Evolutionary conservation across 2,329 filamentous ascomycete species (phyloP).

Genomic region (Teratosphaeriaceae sp.): DNA sequence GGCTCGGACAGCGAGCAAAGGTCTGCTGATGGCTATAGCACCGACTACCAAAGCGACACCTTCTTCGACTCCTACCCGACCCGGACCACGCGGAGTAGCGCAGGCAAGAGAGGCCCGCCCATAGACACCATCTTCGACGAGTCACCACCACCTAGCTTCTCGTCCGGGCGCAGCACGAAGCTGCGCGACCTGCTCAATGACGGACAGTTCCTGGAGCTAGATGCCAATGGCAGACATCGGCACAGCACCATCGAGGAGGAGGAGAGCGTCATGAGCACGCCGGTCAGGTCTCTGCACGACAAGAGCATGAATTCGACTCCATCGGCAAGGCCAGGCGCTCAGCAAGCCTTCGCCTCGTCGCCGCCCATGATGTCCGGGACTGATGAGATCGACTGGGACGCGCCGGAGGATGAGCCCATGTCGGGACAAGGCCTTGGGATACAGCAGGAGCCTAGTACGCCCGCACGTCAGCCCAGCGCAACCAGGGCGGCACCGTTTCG

Average conservation of each 20-base stretch:
- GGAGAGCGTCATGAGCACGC: slow-evolving; percentile 37
- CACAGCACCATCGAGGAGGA: slow-evolving; percentile 46
- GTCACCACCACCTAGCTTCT: slow-evolving; percentile 46
- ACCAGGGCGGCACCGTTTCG: slow-evolving; percentile 15
- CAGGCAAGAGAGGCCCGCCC: slow-evolving; percentile 60
- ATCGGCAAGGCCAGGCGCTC: slow-evolving; percentile 27
- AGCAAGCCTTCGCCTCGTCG: slow-evolving; percentile 35
- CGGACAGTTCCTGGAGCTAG: slow-evolving; percentile 36
- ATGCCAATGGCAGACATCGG: slow-evolving; percentile 28
- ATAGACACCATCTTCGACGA: slow-evolving; percentile 80
- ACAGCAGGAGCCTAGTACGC: slow-evolving; percentile 28
- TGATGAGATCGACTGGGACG: slow-evolving; percentile 31
- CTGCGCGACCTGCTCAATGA: slow-evolving; percentile 44
- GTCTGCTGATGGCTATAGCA: slow-evolving; percentile 68
- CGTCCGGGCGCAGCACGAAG: slow-evolving; percentile 28
- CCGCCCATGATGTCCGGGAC: slow-evolving; percentile 35
- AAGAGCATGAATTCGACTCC: slow-evolving; percentile 29
- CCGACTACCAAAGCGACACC: slow-evolving; percentile 71
- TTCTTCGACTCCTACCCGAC: slow-evolving; percentile 72
- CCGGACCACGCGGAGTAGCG: slow-evolving; percentile 58
- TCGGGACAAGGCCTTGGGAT: slow-evolving; percentile 26
- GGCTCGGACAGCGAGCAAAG: slow-evolving; percentile 64
- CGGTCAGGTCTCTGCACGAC: slow-evolving; percentile 37
- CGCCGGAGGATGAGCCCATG: slow-evolving; percentile 24
- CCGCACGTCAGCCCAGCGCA: slow-evolving; percentile 1